Evolutionary conservation across 1,284 basidiomycete species (phyloP), one percentile per base, ranked within the genome.

Genomic region (Earliella scabrosa): DNA sequence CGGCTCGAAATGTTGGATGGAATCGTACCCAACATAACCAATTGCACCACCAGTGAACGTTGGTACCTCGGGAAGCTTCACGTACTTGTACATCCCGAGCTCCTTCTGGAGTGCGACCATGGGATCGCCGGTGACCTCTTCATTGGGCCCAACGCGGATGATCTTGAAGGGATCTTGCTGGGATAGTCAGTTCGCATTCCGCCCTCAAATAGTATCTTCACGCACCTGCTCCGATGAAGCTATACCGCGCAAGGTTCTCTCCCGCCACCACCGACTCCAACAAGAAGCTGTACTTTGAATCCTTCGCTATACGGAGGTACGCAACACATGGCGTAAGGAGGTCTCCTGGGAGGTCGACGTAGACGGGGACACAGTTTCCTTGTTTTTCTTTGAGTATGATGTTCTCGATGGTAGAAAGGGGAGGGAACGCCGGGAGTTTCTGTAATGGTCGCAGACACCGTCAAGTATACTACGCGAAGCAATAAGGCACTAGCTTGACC

Each of bases 11-110:
- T 99, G 90, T 62, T 92, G 91, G 53, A 99, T 88, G 71, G 93
- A 94, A 71, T 99, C 97, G 76, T 97, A 99, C 13, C 93, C 86
- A 64, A 99, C 94, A 76, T 98, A 99, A 41, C 97, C 97, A 67
- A 99, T 94, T 0, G 97, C 97, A 49, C 97, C 97, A 47, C 97
- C 97, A 26, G 97, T 98, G 71, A 99, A 98, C 0, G 95, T 97
- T 0, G 92, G 89, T 38, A 98, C 81, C 71, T 95, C 92, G 6
- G 94, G 94, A 14, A 98, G 86, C 71, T 90, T 89, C 71, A 97
- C 85, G 71, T 97, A 98, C 72, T 90, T 83, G 78, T 97, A 96
- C 54, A 88, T 78, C 14, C 87, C 79, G 29, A 99, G 86, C 71
- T 97, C 95, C 65, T 85, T 87, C 75, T 99, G 92, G 49, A 99